Base-by-base conservation (phyloP, 306 rosid genomes). In the Gleditsia sinensis region DNA sequence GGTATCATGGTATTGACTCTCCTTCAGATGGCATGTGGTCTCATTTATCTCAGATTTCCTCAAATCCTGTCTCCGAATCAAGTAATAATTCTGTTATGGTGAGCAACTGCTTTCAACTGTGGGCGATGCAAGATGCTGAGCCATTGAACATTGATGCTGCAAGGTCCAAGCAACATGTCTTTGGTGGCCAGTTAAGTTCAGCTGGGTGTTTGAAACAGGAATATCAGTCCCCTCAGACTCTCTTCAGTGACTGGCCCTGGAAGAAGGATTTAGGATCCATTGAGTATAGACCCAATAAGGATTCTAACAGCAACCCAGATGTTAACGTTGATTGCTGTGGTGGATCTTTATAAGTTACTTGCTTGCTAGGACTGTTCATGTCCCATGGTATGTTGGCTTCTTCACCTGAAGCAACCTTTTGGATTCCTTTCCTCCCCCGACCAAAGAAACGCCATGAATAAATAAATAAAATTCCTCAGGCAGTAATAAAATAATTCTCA, bases 241-340 rank as follows among this genome's bases (percentile, higher is more conserved):
- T 86, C 67, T 82, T 88, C 56, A 77, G 69, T 69, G 88, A 80
- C 77, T 88, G 90, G 90, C 87, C 81, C 48, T 84, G 84, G 86
- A 77, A 85, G 63, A 86, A 77, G 81, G 88, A 83, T 75, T 58
- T 69, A 59, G 74, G 79, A 37, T 83, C 84, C 37, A 59, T 51
- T 19, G 90, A 76, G 67, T 80, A 80, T 43, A 80, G 76, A 53
- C 78, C 82, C 45, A 79, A n/a, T 61, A 81, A 81, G 73, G 87
- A 79, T 83, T 68, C 75, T 58, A 75, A 70, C 57, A 60, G 71
- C 80, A 75, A 81, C 74, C 79, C 82, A 34, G 82, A 81, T 83
- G 77, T 56, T 24, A 84, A 88, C 55, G 86, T 71, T 68, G 74
- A 88, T 76, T 80, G 58, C 75, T 55, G 50, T 49, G 62, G 50